phyloP scores from a whole-genome alignment of 106 monocot genomes.

The Agapanthus africanus region DNA sequence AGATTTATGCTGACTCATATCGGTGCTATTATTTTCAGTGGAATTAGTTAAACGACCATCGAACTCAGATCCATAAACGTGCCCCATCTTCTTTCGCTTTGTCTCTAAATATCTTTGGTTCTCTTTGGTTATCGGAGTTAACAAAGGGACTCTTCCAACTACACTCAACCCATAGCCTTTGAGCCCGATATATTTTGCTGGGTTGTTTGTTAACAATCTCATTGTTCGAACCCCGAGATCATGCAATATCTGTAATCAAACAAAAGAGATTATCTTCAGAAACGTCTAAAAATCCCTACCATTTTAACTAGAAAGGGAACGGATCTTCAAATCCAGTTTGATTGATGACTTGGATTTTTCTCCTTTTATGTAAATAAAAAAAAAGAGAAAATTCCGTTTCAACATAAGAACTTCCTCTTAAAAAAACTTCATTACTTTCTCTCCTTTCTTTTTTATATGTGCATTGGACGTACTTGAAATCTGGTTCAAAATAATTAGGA shows the following conservation, averaged over 20 bases:
- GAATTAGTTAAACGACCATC: conserved; percentile 23
- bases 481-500: too few species aligned
- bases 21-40: neutral
- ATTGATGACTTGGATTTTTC: too few species aligned
- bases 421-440: too few species aligned
- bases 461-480: too few species aligned
- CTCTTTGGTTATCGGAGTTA: conserved; percentile 88
- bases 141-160: conserved; percentile 59
- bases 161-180: conserved; percentile 91
- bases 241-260: conserved; percentile 60
- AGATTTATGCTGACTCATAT: conserved; percentile 3
- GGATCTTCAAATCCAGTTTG: neutral
- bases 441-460: too few species aligned
- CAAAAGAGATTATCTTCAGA: neutral
- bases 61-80: conserved; percentile 62
- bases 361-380: too few species aligned
- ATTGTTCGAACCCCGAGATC: conserved; percentile 93
- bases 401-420: too few species aligned
- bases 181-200: conserved; percentile 75
- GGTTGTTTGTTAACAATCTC: conserved; percentile 90
- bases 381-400: too few species aligned
- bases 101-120: conserved; percentile 83
- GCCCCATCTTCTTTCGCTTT: conserved; percentile 86
- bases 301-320: neutral
- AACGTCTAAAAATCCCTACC: too few species aligned